Percentiles rank a stretch among this genome's conserved stretches.
Evolutionary conservation across 164 flowering plant species (phyloP).

Genomic region (Magnolia sinica): DNA sequence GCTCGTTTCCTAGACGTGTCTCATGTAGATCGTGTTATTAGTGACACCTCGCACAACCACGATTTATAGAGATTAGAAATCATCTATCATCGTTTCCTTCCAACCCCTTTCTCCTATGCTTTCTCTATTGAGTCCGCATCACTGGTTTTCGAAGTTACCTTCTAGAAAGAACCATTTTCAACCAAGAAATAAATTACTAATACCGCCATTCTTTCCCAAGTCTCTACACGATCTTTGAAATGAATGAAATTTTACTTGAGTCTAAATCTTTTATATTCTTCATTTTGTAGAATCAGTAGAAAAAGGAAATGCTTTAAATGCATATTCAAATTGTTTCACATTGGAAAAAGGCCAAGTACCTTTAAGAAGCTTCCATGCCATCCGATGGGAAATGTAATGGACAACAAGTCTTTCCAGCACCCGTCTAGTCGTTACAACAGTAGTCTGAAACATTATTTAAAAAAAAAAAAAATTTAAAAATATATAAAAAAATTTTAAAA

Average conservation of each 20-base stretch:
- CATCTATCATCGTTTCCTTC: neutral
- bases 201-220: too few species aligned
- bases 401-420: conserved; percentile 83
- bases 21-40: too few species aligned
- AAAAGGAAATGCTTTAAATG: neutral
- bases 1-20: too few species aligned
- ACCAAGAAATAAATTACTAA: too few species aligned
- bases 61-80: too few species aligned
- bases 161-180: too few species aligned
- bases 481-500: too few species aligned
- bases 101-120: neutral
- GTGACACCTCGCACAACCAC: too few species aligned
- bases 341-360: conserved; percentile 36
- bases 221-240: neutral
- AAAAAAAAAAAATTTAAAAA: too few species aligned
- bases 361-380: conserved; percentile 97
- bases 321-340: neutral
- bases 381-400: conserved; percentile 66
- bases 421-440: conserved; percentile 82
- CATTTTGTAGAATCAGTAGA: neutral
- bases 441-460: conserved; percentile 43
- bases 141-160: too few species aligned
- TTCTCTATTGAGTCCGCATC: neutral
- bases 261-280: neutral
- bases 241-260: neutral